Base-by-base conservation (phyloP, 2,329 filamentous ascomycete species). In the Diaporthe sp. region DNA sequence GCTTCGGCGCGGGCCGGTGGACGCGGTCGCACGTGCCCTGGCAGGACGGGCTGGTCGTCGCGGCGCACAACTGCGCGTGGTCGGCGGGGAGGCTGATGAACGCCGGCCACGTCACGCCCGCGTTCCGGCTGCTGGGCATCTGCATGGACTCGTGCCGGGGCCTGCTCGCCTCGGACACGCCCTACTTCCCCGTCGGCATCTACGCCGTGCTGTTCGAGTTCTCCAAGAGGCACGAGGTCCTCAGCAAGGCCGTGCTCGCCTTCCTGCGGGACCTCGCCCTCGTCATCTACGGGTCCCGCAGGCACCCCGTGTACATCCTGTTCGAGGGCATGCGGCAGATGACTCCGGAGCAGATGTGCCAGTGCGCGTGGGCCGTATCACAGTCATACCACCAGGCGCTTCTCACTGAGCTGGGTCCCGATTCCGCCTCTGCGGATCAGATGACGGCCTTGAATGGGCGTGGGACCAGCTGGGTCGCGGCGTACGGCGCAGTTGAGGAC, bases 121-220 rank as follows among this genome's bases (percentile, higher is more conserved):
- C 71, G 13, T 72, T 72, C 47, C 71, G 57, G 31, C 34, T 72
- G 31, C n/a, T 72, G 28, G 49, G 37, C 6, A 8, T 72, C 1
- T 72, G 71, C 57, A 51, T 72, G 44, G 71, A 72, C 71, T 31
- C 57, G 44, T 72, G 71, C 57, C 17, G 34, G 34, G 6, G 39
- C 53, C n/a, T 72, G 12, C 57, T 72, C 15, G 15, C 9, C 6
- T 25, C 57, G 9, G 71, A 72, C 37, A 60, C 57, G 8, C 71
- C 71, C 1, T 49, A 53, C 15, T 72, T 72, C 71, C 71, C 71
- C 13, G 20, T 47, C 9, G 57, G 39, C n/a, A 72, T 72, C 31
- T 72, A 72, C 57, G 57, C 44, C 28, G 17, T 49, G 57, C 25
- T 72, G 44, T 72, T 72, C 57, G 71, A 72, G 57, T 72, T 72